Evolutionary conservation across 768 basidiomycete species (phyloP), one percentile per base, ranked within the genome.

Genomic region (Hirschioporus abietinus): DNA sequence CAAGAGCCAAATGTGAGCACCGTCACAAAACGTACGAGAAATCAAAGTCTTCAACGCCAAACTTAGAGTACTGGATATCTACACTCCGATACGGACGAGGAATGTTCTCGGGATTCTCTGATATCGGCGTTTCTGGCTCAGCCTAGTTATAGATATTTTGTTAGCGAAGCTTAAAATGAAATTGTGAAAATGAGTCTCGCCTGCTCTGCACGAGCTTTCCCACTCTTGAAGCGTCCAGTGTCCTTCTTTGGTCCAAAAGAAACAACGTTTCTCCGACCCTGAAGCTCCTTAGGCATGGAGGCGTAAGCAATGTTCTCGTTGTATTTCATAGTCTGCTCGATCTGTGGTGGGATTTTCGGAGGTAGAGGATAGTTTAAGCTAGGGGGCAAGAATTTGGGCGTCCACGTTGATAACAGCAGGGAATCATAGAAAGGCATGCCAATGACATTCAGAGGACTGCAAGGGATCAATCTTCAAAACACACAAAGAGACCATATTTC

Each of bases 41-140:
- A 77, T 99, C 97, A 72, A 99, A 99, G 76, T 99, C 96, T 74
- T 98, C 96, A 20, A 99, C 93, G 4, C 96, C 96, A 72, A 99
- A 99, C 73, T 96, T 96, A 52, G 93, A 96, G 75, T 99, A 99
- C 76, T 96, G 94, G 72, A 99, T 99, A 77, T 98, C 96, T 18
- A 97, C 95, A 72, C 89, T 90, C 66, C 92, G 88, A 75, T 97
- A 99, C 68, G 88, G 84, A 65, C 84, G 85, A 0, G 96, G 93
- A 62, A 95, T 85, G 30, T 86, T 83, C 42, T 84, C 86, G 30
- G 80, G 81, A 23, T 76, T 78, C 65, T 87, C 86, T 63, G 82
- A 80, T 4, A 77, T 76, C 25, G 84, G 79, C n/a, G 80, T 80
- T 34, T 88, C 86, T 7, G 82, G 81, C 36, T 86, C 87, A 8